phyloP scores from a whole-genome alignment of 495 filamentous ascomycete genomes.

The Talaromyces proteolyticus region DNA sequence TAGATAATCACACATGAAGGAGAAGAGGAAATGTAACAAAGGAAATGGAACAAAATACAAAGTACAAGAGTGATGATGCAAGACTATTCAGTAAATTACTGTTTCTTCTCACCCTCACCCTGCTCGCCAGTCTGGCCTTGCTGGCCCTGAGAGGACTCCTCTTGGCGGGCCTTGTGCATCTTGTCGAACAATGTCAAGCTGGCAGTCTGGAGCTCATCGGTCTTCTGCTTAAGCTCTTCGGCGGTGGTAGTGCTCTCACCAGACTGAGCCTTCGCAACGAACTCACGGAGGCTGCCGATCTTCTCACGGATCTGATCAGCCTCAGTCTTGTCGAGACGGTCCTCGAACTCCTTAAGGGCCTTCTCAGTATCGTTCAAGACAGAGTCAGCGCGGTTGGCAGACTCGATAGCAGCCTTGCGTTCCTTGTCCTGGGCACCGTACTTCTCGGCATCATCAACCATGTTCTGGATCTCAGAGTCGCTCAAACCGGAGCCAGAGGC shows the following conservation, averaged over 20 bases:
- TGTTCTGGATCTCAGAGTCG: slow-evolving; percentile 86
- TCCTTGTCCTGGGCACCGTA: slow-evolving; percentile 94
- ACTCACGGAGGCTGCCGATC: slow-evolving; percentile 82
- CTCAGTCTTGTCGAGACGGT: slow-evolving; percentile 95
- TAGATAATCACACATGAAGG: slow-evolving; percentile 11
- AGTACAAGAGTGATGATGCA: background rate
- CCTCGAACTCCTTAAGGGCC: slow-evolving; percentile 91
- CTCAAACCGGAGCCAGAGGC: slow-evolving; percentile 97
- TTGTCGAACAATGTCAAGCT: slow-evolving; percentile 98
- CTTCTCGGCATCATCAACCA: slow-evolving; percentile 97
- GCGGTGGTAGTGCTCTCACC: slow-evolving; percentile 82
- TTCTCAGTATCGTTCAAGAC: slow-evolving; percentile 98
- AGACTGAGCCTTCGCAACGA: slow-evolving; percentile 89
- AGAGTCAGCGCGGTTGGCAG: slow-evolving; percentile 93
- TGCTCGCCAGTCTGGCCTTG: slow-evolving; percentile 29
- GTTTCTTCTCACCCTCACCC: slow-evolving; percentile 82
- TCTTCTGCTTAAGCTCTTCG: slow-evolving; percentile 94
- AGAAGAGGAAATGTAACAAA: slow-evolving; percentile 12
- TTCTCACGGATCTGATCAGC: slow-evolving; percentile 89
- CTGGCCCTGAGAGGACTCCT: slow-evolving; percentile 55
- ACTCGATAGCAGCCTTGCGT: slow-evolving; percentile 90
- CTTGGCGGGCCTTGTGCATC: slow-evolving; percentile 93
- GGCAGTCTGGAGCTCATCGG: slow-evolving; percentile 91
- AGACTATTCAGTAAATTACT: slow-evolving; percentile 37
- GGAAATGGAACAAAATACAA: background rate